These are phyloP conservation scores for Coccomyxa subellipsoidea DNA, from an alignment of 163 green algal genomes.

Conservation along the genomic window DNA sequence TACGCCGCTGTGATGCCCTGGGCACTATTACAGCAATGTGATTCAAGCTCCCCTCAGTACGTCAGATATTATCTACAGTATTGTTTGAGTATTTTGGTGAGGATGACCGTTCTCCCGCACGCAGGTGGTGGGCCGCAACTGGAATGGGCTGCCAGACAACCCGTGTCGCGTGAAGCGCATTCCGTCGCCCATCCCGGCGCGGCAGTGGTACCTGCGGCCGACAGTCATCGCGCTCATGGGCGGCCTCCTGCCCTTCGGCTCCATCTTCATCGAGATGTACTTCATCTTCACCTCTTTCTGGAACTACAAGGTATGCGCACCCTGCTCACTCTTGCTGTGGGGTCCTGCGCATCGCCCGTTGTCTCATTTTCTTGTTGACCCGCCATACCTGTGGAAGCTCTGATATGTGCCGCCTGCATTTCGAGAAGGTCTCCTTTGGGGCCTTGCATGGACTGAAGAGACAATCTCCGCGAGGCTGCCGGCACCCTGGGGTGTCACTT, in stretches of 20 bases:
- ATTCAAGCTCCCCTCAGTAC: too few relatives aligned
- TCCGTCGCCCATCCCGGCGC: conserved; percentile 85
- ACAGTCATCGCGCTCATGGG: conserved; percentile 71
- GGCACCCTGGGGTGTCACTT: too few relatives aligned
- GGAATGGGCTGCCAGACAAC: conserved; percentile 57
- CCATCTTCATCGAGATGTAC: conserved; percentile 99
- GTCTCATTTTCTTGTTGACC: background rate
- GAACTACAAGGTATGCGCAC: conserved; percentile 86
- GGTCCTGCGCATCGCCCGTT: background rate
- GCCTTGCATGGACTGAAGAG: too few relatives aligned
- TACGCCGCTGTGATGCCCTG: too few relatives aligned
- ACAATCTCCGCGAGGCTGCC: too few relatives aligned
- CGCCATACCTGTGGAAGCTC: background rate
- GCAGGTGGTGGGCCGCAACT: conserved; percentile 80
- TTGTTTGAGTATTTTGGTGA: too few relatives aligned
- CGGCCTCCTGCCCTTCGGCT: conserved; percentile 95
- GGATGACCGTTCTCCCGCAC: too few relatives aligned
- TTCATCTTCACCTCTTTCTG: conserved; percentile 97
- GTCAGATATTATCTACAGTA: too few relatives aligned
- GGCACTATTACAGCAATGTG: too few relatives aligned
- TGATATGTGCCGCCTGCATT: too few relatives aligned
- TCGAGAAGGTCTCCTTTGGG: too few relatives aligned
- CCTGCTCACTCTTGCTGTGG: background rate
- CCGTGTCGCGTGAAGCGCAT: conserved; percentile 95
- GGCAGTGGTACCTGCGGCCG: conserved; percentile 88